phyloP scores from a whole-genome alignment of 2,329 filamentous ascomycete genomes.

The Aureobasidium sp. region DNA sequence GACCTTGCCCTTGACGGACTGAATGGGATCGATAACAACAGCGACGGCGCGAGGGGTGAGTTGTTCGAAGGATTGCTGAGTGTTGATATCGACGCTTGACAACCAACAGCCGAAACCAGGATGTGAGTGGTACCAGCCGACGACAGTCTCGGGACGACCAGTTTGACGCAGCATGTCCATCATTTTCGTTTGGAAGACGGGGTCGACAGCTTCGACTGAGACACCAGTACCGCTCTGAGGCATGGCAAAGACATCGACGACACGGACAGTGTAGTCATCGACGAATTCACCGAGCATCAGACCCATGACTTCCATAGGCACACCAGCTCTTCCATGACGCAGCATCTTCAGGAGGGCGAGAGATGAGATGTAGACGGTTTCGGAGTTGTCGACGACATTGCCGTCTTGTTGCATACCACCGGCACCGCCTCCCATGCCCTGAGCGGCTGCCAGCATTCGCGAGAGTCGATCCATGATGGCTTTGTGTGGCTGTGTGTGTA shows the following conservation, averaged over 20 bases:
- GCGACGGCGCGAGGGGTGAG: constrained; percentile 93
- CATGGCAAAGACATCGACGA: constrained; percentile 99
- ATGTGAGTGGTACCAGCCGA: constrained; percentile 99
- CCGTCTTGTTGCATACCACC: constrained; percentile 58
- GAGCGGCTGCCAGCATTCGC: constrained; percentile 72
- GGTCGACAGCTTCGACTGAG: constrained; percentile 95
- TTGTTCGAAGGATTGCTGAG: constrained; percentile 99
- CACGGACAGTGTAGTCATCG: constrained; percentile 96
- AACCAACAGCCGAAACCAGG: constrained; percentile 99
- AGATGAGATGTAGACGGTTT: constrained; percentile 98
- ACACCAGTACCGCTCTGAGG: constrained; percentile 97
- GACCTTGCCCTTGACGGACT: constrained; percentile 99
- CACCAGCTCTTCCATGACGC: constrained; percentile 90
- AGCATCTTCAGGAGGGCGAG: constrained; percentile 97
- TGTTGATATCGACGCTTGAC: constrained; percentile 98
- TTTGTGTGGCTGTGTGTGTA: constrained; percentile 1
- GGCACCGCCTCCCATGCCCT: constrained; percentile 56
- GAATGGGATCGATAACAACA: constrained; percentile 96
- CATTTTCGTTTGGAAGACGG: constrained; percentile 99
- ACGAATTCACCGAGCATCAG: constrained; percentile 98
- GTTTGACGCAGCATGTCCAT: constrained; percentile 99
- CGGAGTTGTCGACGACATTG: constrained; percentile 94
- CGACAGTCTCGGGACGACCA: constrained; percentile 89
- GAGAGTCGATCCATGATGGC: constrained; percentile 78
- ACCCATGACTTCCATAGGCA: constrained; percentile 99